Evolutionary conservation across 768 basidiomycete species (phyloP).

Genomic region (Amanita rubescens): DNA sequence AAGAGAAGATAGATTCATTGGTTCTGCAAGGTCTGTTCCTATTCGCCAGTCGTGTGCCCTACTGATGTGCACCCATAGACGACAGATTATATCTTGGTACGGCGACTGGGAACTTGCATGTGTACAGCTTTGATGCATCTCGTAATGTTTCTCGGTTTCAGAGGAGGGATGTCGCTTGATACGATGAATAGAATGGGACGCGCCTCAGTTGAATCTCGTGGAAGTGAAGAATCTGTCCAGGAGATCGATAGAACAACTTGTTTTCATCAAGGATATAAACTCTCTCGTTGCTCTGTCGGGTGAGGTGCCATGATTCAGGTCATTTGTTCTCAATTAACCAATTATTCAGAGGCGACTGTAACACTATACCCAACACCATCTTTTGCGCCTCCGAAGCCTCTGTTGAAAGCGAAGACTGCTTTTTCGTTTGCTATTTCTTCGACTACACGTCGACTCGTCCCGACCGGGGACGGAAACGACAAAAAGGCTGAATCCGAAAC

Average conservation of each 20-base stretch:
- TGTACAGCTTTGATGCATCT: conserved; percentile 40
- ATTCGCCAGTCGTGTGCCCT: background rate
- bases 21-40: conserved; percentile 31
- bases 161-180: background rate
- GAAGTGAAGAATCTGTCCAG: conserved; percentile 59
- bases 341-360: conserved; percentile 59
- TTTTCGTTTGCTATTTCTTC: conserved; percentile 77
- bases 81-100: conserved; percentile 60
- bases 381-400: conserved; percentile 60
- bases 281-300: conserved; percentile 82
- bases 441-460: conserved; percentile 38
- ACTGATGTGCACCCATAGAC: conserved; percentile 26
- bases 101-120: conserved; percentile 43
- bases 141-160: conserved; percentile 22
- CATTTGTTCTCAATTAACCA: conserved; percentile 69
- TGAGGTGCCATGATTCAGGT: conserved; percentile 60
- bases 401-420: conserved; percentile 72
- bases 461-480: background rate
- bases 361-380: conserved; percentile 73
- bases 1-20: conserved; percentile 38
- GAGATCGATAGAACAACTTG: conserved; percentile 82
- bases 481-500: conserved; percentile 13
- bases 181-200: conserved; percentile 22
- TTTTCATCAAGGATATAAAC: conserved; percentile 78
- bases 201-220: conserved; percentile 33